Conservation (phyloP, 768 basidiomycete species). For the Leccinum longicurvipes region DNA sequence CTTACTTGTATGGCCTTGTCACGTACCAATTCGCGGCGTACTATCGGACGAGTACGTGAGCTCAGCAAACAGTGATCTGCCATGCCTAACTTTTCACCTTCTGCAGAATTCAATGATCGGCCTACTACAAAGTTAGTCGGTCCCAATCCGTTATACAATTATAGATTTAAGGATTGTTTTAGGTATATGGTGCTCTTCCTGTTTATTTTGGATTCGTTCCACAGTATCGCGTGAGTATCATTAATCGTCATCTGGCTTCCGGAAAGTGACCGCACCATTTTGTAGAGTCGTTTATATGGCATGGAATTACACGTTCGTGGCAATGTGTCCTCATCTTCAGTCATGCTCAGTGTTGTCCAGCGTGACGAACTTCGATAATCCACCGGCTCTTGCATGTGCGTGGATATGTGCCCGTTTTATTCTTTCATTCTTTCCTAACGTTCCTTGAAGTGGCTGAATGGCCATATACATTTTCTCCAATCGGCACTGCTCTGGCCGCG, state of each 20-base stretch:
- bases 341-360: background rate
- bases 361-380: background rate
- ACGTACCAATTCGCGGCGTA: background rate
- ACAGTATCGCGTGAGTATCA: background rate
- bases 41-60: background rate
- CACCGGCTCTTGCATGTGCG: background rate
- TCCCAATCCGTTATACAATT: background rate
- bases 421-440: background rate
- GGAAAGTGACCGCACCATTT: too few species aligned
- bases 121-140: background rate
- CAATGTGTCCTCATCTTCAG: too few species aligned
- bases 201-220: background rate
- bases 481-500: slow-evolving; percentile 45
- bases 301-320: slow-evolving; percentile 14
- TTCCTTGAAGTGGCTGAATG: slow-evolving; percentile 38
- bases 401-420: background rate
- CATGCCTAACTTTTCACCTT: background rate
- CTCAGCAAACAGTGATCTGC: background rate
- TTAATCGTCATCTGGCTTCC: background rate
- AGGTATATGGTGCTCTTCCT: background rate
- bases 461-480: slow-evolving; percentile 50
- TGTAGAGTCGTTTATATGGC: slow-evolving; percentile 16
- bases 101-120: background rate
- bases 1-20: background rate
- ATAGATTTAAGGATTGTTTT: background rate